Evolutionary conservation across 208 protist genomes (phyloP).

Genomic region (Strigomonas culicis): DNA sequence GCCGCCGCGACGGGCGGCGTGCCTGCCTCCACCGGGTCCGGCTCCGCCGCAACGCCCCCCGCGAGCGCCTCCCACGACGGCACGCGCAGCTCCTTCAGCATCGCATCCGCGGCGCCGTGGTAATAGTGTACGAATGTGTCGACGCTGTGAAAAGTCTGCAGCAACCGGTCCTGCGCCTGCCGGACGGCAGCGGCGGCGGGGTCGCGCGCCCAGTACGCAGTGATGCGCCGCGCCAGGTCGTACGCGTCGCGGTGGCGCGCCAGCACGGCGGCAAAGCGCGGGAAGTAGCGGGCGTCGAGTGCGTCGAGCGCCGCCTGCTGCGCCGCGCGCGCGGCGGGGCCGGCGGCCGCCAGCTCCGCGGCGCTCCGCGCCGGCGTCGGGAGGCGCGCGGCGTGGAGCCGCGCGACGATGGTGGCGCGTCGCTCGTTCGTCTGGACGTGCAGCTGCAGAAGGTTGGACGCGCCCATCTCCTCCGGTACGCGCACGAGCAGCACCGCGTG

Average conservation of each 20-base stretch:
- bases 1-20: neutral
- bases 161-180: conserved; percentile 12
- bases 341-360: conserved; percentile 13
- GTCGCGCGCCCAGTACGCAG: conserved; percentile 25
- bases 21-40: neutral
- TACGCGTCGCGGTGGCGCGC: conserved; percentile 15
- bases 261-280: conserved; percentile 40
- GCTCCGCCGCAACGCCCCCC: neutral
- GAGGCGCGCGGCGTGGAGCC: conserved; percentile 21
- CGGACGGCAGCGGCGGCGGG: conserved; percentile 20
- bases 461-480: conserved; percentile 25
- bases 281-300: conserved; percentile 33
- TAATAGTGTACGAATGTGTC: conserved; percentile 67
- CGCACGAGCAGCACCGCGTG: conserved; percentile 32
- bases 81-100: conserved; percentile 53
- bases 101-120: conserved; percentile 47
- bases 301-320: conserved; percentile 14
- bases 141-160: conserved; percentile 42
- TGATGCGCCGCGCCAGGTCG: conserved; percentile 39
- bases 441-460: conserved; percentile 54
- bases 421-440: conserved; percentile 73
- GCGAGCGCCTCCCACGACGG: neutral
- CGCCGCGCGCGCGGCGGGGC: conserved; percentile 16
- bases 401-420: conserved; percentile 31
- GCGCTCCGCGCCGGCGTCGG: conserved; percentile 19